A percentile compares a stretch with the other conserved stretches of the same genome.
Conservation (phyloP, 768 basidiomycete genomes). For the Clitopilus hobsonii region DNA sequence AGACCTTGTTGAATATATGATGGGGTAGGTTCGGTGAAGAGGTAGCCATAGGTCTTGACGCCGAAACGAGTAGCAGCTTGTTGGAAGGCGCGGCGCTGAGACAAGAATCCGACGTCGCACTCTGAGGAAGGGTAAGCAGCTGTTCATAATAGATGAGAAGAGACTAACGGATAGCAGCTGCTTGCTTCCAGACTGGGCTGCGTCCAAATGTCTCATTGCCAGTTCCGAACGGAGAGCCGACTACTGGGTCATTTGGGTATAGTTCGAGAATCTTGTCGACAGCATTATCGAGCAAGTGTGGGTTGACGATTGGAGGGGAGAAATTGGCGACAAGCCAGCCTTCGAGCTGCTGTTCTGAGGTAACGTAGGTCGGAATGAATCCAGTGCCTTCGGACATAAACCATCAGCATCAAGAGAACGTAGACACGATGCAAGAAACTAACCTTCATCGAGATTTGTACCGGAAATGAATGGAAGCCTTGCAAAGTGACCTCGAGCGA, state of each 20-base stretch:
- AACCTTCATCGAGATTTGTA: conserved; percentile 42
- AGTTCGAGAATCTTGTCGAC: conserved; percentile 23
- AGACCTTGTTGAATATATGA: not conserved
- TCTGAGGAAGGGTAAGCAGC: conserved; percentile 4
- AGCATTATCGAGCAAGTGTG: conserved; percentile 9
- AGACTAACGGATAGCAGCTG: conserved; percentile 22
- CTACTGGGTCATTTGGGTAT: conserved; percentile 36
- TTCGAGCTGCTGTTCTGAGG: conserved; percentile 19
- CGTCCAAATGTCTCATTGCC: conserved; percentile 42
- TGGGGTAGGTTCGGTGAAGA: conserved; percentile 31
- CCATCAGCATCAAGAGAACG: conserved; percentile 3
- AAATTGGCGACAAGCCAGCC: conserved; percentile 15
- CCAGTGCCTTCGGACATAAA: conserved; percentile 21
- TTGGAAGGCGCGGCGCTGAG: conserved; percentile 27
- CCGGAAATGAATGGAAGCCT: conserved; percentile 43
- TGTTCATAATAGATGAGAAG: not conserved
- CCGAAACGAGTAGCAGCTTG: conserved; percentile 25
- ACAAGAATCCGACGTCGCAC: conserved; percentile 31
- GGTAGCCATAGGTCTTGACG: conserved; percentile 29
- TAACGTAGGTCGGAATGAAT: conserved; percentile 17
- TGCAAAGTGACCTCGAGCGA: conserved; percentile 27
- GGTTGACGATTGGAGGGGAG: conserved; percentile 19
- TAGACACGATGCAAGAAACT: not conserved
- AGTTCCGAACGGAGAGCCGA: conserved; percentile 40
- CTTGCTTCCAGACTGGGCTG: conserved; percentile 33